Base-by-base conservation (phyloP, 768 basidiomycete genomes). In the Lactarius vividus region DNA sequence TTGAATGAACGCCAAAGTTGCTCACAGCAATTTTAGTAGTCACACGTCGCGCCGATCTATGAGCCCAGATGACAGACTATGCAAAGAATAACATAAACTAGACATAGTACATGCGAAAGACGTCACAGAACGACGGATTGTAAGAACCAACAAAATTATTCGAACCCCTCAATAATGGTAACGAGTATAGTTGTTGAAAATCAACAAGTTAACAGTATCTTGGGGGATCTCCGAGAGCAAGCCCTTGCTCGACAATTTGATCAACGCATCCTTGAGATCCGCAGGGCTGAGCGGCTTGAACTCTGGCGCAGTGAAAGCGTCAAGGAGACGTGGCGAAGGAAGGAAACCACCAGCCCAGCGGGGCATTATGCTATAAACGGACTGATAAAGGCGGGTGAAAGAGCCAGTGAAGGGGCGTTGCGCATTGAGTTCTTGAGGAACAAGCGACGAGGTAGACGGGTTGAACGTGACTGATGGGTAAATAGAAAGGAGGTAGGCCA, bases 401-500 rank as follows among this genome's bases (percentile, higher is more conserved):
- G 74, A 72, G 70, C 73, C 79, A 71, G 55, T 76, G 60, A 69
- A 74, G 63, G 73, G 82, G 75, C 52, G 78, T 68, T 46, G 74
- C 71, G 57, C 56, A 33, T 74, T 72, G 75, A 67, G 78, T 69
- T 18, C 74, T 69, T 57, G 79, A 28, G 81, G 74, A 52, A 78
- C 66, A 59, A 76, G 74, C 9, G 73, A 59, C 58, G 75, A 72
- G 64, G 83, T 69, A 7, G 69, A 59, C 16, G 88, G 87, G 73
- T 85, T 70, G 73, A 91, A 91, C 1, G 80, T 77, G 52, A 75
- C 68, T 0, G 85, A 85, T 6, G 89, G 90, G 77, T 94, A 88
- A 72, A 96, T 84, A 28, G 92, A 93, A 64, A 97, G 84, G 70
- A 93, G 83, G 82, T 97, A 97, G 11, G 95, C 95, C 57, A 92